phyloP scores from a whole-genome alignment of 1,139 yeast genomes.

The Saccharomyces hybrid region DNA sequence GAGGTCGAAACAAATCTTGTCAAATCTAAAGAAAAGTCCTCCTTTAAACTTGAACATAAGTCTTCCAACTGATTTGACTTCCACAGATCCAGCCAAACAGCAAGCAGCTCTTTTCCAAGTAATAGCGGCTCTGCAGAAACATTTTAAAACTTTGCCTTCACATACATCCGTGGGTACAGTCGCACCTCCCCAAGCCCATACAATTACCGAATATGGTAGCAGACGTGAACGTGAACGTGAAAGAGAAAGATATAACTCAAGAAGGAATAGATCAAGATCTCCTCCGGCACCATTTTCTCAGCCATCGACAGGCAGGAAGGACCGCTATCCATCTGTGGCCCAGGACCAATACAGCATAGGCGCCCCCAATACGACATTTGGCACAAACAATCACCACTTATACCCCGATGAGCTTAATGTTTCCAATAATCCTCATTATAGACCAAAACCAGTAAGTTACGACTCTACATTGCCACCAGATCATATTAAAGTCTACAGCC shows the following conservation, averaged over 20 bases:
- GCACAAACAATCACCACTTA: conserved; percentile 29
- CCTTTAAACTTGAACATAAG: conserved; percentile 17
- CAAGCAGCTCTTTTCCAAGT: conserved; percentile 42
- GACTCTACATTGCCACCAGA: conserved; percentile 74
- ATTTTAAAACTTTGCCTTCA: conserved; percentile 9
- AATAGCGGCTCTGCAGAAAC: conserved; percentile 34
- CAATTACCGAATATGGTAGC: conserved; percentile 26
- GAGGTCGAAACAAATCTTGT: conserved; percentile 28
- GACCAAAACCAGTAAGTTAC: conserved; percentile 61
- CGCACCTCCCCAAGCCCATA: conserved; percentile 10
- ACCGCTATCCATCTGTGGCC: conserved; percentile 2
- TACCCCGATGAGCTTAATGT: conserved; percentile 51
- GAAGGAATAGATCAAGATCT: conserved; percentile 34
- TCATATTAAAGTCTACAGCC: conserved; percentile 71
- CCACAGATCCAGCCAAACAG: conserved; percentile 31
- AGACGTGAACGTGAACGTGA: conserved; percentile 30
- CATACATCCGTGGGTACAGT: conserved; percentile 1
- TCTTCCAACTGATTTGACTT: conserved; percentile 20
- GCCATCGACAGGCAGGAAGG: conserved; percentile 10
- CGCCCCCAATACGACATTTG: conserved; percentile 17
- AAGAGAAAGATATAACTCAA: conserved; percentile 18
- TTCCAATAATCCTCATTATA: conserved; percentile 65
- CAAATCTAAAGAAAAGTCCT: conserved; percentile 16
- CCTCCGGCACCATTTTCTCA: conserved; percentile 13
- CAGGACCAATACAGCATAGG: conserved; percentile 11